Base-by-base conservation (phyloP, 2,329 filamentous ascomycete genomes). In the Calonectria hawksworthii region DNA sequence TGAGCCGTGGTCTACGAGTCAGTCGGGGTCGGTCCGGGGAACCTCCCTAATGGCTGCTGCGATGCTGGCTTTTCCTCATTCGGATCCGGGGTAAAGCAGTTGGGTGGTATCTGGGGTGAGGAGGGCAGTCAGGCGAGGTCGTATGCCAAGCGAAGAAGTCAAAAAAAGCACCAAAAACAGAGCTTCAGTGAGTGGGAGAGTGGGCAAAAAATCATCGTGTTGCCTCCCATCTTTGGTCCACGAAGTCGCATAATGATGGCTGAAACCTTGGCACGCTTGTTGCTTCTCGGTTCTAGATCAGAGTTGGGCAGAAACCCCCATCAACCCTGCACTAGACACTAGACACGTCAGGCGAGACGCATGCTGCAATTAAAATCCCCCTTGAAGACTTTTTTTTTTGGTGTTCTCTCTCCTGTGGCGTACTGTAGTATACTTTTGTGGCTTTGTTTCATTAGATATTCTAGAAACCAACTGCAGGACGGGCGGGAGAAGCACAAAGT, bases 1-100 rank as follows among this genome's bases (percentile, higher is more conserved):
- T 41, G 47, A 28, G 51, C n/a, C n/a, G 26, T 44, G 51, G 47
- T 36, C 51, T 32, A 69, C 71, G 66, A 73, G 71, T 69, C 71
- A 73, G 14, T 65, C 50, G 10, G 44, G n/a, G 64, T 54, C 70
- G 14, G 63, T 59, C 70, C 54, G 65, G 70, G 65, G 44, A 73
- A 26, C n/a, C n/a, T 28, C 23, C 34, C 56, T 28, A 63, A 63
- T 63, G 56, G 56, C 34, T 63, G 56, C 44, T 28, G 34, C 21
- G 26, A 14, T 28, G 21, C 11, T 61, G 56, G 30, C 26, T 41
- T 68, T 59, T 28, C 36, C 30, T 34, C 51, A 18, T 56, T 32
- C 13, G 14, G 32, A 61, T 34, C 66, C 59, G 54, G 68, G 68
- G 68, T 70, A 70, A 28, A 36, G 51, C 26, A 68, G 47, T 30